Conservation (phyloP, 23 red algal genomes). For the Rhodosorus marinus region DNA sequence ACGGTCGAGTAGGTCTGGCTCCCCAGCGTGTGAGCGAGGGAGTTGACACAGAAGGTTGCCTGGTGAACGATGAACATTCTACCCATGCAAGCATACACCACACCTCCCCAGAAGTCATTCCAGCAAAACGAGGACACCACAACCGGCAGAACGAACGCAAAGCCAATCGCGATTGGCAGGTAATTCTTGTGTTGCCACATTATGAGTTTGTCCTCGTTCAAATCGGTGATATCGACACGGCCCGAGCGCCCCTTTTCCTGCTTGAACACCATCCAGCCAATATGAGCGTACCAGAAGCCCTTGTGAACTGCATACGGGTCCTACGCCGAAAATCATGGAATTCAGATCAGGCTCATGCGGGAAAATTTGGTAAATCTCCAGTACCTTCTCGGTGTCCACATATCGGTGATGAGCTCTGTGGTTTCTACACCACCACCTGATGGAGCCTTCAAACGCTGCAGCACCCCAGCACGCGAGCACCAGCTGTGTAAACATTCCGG, state of each 20-base stretch:
- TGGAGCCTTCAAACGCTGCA: slow-evolving; percentile 87
- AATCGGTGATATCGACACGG: slow-evolving; percentile 85
- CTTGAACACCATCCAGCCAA: slow-evolving; percentile 97
- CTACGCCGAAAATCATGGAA: background rate
- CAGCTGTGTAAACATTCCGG: slow-evolving; percentile 49
- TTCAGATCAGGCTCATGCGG: background rate
- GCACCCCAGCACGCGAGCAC: slow-evolving; percentile 72
- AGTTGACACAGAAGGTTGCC: slow-evolving; percentile 94
- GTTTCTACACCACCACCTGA: slow-evolving; percentile 88
- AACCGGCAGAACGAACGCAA: slow-evolving; percentile 72
- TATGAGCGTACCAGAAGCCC: slow-evolving; percentile 94
- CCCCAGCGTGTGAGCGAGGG: slow-evolving; percentile 79
- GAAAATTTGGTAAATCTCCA: background rate
- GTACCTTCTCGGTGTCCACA: slow-evolving; percentile 59
- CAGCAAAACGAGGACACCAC: slow-evolving; percentile 45
- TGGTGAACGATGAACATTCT: slow-evolving; percentile 99
- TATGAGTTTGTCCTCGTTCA: slow-evolving; percentile 49
- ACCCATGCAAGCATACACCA: slow-evolving; percentile 95
- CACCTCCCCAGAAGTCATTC: slow-evolving; percentile 78
- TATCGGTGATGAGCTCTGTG: slow-evolving; percentile 96
- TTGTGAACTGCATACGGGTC: slow-evolving; percentile 93
- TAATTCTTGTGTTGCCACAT: slow-evolving; percentile 93
- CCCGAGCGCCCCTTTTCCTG: slow-evolving; percentile 52
- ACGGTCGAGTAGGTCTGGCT: slow-evolving; percentile 84
- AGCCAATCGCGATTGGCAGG: slow-evolving; percentile 67